phyloP scores from a whole-genome alignment of 805 yeast genomes.

The Dipodascopsis uninucleata region DNA sequence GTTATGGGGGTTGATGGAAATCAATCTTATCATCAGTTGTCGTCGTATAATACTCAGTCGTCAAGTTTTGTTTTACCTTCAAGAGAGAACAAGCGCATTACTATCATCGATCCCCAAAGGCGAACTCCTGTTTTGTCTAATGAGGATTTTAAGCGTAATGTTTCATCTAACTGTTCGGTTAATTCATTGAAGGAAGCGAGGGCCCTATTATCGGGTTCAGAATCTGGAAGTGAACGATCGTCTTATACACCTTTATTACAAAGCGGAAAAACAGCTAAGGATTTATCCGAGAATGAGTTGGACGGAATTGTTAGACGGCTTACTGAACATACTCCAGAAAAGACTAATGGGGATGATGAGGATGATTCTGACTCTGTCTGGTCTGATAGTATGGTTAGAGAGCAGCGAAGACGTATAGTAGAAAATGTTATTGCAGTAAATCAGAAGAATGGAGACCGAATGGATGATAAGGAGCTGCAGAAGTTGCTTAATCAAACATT shows the following conservation, averaged over 20 bases:
- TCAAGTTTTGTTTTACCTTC: conserved; percentile 9
- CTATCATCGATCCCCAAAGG: conserved; percentile 18
- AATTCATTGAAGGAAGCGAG: neutral
- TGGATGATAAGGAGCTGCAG: conserved; percentile 12
- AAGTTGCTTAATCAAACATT: conserved; percentile 15
- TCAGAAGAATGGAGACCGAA: neutral
- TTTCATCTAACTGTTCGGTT: too few species aligned
- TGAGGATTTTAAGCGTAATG: too few species aligned
- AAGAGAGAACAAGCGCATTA: conserved; percentile 22
- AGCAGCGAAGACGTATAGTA: conserved; percentile 7
- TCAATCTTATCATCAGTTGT: too few species aligned
- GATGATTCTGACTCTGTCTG: conserved; percentile 17
- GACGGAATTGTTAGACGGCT: conserved; percentile 22
- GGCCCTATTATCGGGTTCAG: neutral
- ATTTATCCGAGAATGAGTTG: conserved; percentile 14
- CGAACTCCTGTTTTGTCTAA: conserved; percentile 1
- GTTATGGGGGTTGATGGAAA: too few species aligned
- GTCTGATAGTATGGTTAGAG: conserved; percentile 9
- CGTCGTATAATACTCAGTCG: too few species aligned
- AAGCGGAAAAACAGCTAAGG: conserved; percentile 18
- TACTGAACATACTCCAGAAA: conserved; percentile 6
- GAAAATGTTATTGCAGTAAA: too few species aligned
- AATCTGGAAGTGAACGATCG: neutral
- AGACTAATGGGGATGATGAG: neutral
- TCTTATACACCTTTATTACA: conserved; percentile 21